phyloP scores from a whole-genome alignment of 2,329 filamentous ascomycete species.

The Botrytis sinoallii region DNA sequence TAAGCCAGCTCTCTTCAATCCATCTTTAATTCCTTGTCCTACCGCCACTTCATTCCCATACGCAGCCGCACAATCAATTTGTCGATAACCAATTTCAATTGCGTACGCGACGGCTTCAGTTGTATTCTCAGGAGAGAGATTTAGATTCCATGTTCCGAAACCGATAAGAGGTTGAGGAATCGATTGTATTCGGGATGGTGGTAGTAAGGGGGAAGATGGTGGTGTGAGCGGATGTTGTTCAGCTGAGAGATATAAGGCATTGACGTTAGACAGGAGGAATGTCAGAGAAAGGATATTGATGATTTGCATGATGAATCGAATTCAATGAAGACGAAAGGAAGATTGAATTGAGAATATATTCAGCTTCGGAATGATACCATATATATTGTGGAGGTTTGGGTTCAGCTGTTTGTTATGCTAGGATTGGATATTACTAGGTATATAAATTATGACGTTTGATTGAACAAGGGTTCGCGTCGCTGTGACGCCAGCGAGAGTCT shows the following conservation, averaged over 20 bases:
- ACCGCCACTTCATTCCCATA: slow-evolving; percentile 27
- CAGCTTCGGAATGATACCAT: no score
- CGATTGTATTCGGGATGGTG: background rate
- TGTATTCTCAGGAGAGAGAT: slow-evolving; percentile 7
- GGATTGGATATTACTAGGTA: background rate
- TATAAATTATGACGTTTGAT: background rate
- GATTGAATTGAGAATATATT: background rate
- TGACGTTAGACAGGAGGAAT: background rate
- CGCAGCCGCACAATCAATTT: slow-evolving; percentile 28
- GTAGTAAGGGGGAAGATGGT: background rate
- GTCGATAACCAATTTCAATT: slow-evolving; percentile 28
- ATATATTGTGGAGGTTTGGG: background rate
- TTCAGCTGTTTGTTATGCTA: background rate
- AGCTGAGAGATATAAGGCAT: background rate
- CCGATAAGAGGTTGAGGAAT: slow-evolving; percentile 17
- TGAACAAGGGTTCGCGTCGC: background rate
- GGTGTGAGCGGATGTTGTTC: slow-evolving; percentile 3
- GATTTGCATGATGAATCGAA: background rate
- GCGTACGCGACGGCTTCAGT: slow-evolving; percentile 23
- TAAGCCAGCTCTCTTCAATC: slow-evolving; percentile 21
- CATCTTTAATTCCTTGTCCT: slow-evolving; percentile 26
- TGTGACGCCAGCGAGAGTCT: background rate
- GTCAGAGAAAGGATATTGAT: background rate
- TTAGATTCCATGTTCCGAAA: slow-evolving; percentile 20
- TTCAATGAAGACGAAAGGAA: background rate